phyloP scores from a whole-genome alignment of 176 grass and related monocot genomes.

The Oryza glaberrima region DNA sequence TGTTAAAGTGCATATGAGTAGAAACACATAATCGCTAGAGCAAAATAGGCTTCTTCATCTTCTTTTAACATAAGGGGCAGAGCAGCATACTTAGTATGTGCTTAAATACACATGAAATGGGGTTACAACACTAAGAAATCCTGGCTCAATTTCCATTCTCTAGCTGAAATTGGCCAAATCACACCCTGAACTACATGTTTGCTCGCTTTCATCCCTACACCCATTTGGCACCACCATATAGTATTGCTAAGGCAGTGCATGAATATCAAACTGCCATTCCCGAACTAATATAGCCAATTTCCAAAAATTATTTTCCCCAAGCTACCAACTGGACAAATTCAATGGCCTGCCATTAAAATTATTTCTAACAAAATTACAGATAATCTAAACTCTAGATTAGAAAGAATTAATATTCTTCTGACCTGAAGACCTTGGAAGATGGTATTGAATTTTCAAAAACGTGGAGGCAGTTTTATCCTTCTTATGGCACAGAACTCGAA shows the following conservation, averaged over 20 bases:
- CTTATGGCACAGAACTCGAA: conserved; percentile 94
- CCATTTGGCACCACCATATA: background rate
- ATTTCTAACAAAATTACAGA: background rate
- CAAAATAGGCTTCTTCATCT: background rate
- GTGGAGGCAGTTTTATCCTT: conserved; percentile 78
- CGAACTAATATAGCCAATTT: background rate
- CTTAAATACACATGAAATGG: conserved; percentile 6
- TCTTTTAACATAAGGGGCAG: background rate
- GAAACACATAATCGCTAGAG: background rate
- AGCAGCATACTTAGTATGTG: background rate
- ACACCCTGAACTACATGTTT: background rate
- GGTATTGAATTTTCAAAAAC: conserved; percentile 87
- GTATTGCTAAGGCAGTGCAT: too few relatives aligned
- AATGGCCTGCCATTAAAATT: background rate
- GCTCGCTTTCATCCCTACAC: background rate
- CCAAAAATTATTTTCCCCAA: background rate
- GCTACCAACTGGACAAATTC: background rate
- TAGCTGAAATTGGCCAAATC: conserved; percentile 5
- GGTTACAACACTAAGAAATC: background rate
- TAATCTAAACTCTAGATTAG: background rate
- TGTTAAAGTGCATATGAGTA: background rate
- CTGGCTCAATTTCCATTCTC: background rate
- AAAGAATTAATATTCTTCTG: conserved; percentile 3
- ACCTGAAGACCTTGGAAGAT: conserved; percentile 96
- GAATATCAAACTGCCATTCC: too few relatives aligned